Base-by-base conservation (phyloP, 2,329 filamentous ascomycete genomes). In the Pestalotiopsis sp. region DNA sequence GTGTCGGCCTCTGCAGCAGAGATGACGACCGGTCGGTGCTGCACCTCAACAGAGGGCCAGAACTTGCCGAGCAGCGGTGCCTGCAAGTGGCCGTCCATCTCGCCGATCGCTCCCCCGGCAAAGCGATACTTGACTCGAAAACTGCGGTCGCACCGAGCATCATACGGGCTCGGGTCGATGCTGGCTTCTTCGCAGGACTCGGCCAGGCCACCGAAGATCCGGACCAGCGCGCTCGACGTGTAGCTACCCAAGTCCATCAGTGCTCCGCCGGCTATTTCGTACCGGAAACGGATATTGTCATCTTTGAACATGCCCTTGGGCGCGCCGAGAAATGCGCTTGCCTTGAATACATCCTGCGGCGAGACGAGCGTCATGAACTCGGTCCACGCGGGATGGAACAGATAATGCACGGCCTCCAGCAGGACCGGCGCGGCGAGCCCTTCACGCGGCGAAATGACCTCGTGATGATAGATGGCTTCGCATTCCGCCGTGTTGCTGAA, bases 381-480 rank as follows among this genome's bases (percentile, higher is more conserved):
- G 87, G 86, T 2, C 72, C 73, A 25, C 80, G 78, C 76, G 0
- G 82, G 82, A 66, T 82, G 78, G 68, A 84, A 84, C 2, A 76
- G 76, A 41, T 76, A 74, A 68, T 84, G 82, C 68, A 82, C 81
- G 2, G 84, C 83, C 72, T 85, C 84, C 6, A 85, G 75, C 1
- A 82, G 70, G 0, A 84, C 74, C 1, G 80, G 81, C 1, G 77
- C 77, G 23, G 74, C 72, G 0, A 76, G 72, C 1, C 74, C 66
- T 59, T 17, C 4, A 13, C 20, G 23, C 9, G 25, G 27, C 5
- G 70, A 72, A 45, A 78, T 69, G 45, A 74, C 66, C 0, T 77
- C 75, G 5, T 80, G 70, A 1, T 74, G 68, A 69, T 82, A 82
- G 5, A 84, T 74, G 0, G 68, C 70, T 2, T 70, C 66, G 0